Conservation (phyloP, 805 yeast genomes). For the Alloascoidea africana region DNA sequence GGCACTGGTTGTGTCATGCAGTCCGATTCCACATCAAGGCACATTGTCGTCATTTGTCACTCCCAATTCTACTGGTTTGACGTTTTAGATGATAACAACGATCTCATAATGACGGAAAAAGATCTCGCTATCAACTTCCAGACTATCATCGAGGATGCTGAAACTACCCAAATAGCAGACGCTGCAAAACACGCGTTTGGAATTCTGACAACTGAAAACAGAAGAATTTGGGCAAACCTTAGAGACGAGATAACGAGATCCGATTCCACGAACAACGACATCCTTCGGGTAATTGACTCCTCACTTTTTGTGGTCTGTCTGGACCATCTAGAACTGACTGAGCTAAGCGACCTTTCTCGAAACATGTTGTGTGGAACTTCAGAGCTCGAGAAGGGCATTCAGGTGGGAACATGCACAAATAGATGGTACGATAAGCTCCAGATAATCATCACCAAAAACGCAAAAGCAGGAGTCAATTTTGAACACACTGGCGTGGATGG, state of each 20-base stretch:
- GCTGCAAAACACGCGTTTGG: slow-evolving; percentile 73
- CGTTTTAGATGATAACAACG: slow-evolving; percentile 60
- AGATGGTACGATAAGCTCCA: slow-evolving; percentile 92
- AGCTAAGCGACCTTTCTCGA: slow-evolving; percentile 45
- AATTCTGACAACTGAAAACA: slow-evolving; percentile 76
- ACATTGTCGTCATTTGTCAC: slow-evolving; percentile 66
- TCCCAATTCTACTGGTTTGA: slow-evolving; percentile 94
- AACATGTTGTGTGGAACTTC: slow-evolving; percentile 84
- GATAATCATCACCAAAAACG: slow-evolving; percentile 73
- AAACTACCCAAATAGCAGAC: slow-evolving; percentile 31
- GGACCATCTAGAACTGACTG: slow-evolving; percentile 58
- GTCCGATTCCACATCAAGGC: slow-evolving; percentile 59
- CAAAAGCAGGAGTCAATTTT: slow-evolving; percentile 85
- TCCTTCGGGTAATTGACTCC: slow-evolving; percentile 59
- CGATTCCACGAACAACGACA: slow-evolving; percentile 50
- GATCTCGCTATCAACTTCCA: slow-evolving; percentile 65
- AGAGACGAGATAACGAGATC: slow-evolving; percentile 32
- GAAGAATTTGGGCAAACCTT: slow-evolving; percentile 75
- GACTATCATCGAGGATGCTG: slow-evolving; percentile 64
- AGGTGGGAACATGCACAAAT: slow-evolving; percentile 87
- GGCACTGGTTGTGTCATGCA: slow-evolving; percentile 75
- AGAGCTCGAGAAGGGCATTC: slow-evolving; percentile 67
- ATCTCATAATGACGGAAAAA: slow-evolving; percentile 56
- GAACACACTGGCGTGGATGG: slow-evolving; percentile 92
- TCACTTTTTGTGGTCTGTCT: slow-evolving; percentile 74